Evolutionary conservation across 805 yeast genomes (phyloP), one percentile per base, ranked within the genome.

Genomic region (Myxozyma neglecta): DNA sequence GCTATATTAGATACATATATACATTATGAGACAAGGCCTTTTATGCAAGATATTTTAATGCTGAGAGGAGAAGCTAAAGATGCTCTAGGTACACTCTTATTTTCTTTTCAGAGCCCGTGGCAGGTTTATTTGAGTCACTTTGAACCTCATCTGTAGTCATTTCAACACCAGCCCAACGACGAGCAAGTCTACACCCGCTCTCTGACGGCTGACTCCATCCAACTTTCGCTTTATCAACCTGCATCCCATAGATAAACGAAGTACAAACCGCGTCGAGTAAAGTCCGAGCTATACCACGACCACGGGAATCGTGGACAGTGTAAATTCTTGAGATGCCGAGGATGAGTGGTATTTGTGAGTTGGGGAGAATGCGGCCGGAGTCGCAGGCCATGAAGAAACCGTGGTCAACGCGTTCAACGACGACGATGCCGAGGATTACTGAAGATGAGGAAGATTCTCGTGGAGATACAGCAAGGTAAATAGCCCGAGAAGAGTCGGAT

Each of bases 131-230:
- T n/a, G 47, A 14, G 39, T 62, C 64, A 11, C 10, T 16, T 13
- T 11, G 8, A n/a, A 62, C 52, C 47, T 62, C 66, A 16, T 40
- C 42, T 1, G 20, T 48, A 7, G 63, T 53, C 62, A 64, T 60
- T 5, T 16, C 29, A 32, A 45, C 57, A 6, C 56, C 20, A 57
- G 51, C 46, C 73, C 74, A 72, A 10, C 32, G 35, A 11, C 43
- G 29, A 2, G 87, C 86, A 18, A 84, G 73, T 37, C 74, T 71
- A 3, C 81, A 80, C 0, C 88, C 88, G 54, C 77, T 76, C 56
- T 77, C 79, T 59, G 85, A 81, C 0, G 88, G 88, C 70, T 84
- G 88, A 65, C 86, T 83, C 77, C 85, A 84, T 1, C 81, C 86
- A 7, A 84, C 72, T 55, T 78, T 76, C 0, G 44, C 59, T 53